phyloP scores from a whole-genome alignment of 2,329 filamentous ascomycete species.

The Polytolypa hystricis region DNA sequence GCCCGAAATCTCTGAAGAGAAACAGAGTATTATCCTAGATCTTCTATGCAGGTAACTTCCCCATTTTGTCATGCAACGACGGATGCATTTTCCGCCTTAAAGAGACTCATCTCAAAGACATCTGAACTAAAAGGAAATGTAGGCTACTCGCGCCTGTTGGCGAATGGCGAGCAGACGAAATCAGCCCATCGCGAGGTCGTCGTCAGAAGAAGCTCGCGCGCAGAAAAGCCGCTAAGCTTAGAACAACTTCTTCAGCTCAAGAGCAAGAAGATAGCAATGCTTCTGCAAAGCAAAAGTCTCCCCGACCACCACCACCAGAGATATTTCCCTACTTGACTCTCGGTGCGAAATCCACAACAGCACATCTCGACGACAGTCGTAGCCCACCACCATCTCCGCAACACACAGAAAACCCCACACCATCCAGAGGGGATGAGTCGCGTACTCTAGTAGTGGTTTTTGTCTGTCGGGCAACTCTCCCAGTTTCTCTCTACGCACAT shows the following conservation, averaged over 20 bases:
- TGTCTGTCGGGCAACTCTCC: constrained; percentile 12
- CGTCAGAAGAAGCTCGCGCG: constrained; percentile 6
- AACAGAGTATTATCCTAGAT: no score
- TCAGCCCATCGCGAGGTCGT: constrained; percentile 4
- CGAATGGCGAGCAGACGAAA: constrained; percentile 2
- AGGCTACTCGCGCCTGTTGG: constrained; percentile 7
- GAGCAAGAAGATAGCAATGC: no score
- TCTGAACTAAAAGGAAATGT: no score
- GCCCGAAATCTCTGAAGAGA: no score
- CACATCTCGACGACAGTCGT: background rate
- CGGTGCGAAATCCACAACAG: background rate
- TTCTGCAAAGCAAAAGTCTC: no score
- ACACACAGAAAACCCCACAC: background rate
- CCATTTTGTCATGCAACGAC: no score
- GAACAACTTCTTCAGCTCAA: no score
- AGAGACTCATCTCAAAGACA: no score
- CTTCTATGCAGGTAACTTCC: no score
- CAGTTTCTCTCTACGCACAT: constrained; percentile 14
- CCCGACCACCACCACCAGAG: background rate
- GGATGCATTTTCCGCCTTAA: no score
- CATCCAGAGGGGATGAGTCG: background rate
- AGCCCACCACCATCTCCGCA: background rate
- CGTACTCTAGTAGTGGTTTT: constrained; percentile 17
- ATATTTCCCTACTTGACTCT: background rate
- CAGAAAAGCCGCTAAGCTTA: constrained; percentile 2